Evolutionary conservation across 2,329 filamentous ascomycete genomes (phyloP), one percentile per base, ranked within the genome.

Genomic region (Fusarium tjaetaba): DNA sequence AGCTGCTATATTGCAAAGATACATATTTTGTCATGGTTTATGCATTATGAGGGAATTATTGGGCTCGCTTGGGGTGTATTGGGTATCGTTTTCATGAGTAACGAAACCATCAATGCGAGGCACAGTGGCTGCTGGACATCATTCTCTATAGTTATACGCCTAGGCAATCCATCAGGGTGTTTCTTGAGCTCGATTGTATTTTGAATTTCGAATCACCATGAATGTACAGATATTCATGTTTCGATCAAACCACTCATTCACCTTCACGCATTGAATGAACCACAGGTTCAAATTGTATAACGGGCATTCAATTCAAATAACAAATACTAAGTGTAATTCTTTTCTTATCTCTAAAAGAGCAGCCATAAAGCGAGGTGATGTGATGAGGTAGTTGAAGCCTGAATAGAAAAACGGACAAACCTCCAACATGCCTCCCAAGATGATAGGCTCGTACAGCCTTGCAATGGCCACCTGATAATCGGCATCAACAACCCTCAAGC

Each of bases 291-390:
- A 13, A n/a, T n/a, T 18, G 22, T 11, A 36, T 52, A 38, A 46
- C 26, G 48, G 53, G n/a, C 34, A 38, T 67, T 56, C 38, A 51
- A 59, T 51, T 62, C 39, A 56, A 61, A 22, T 53, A 51, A 65
- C 30, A 48, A 62, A 71, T 73, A 61, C 38, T 48, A 28, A 30
- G 30, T n/a, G 28, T 43, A 71, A 48, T 57, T 55, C 24, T 72
- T 67, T 67, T 56, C 22, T n/a, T 18, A 20, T 28, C 41, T 36
- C 28, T 42, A 28, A 43, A n/a, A 56, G 41, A 46, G 32, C 32
- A 39, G 30, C 41, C 52, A 39, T 46, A 39, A 60, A 46, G 24
- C 32, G 30, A 30, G 46, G 34, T 28, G 45, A 34, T 30, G 38
- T 65, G 38, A 26, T 20, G n/a, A 46, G 46, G 22, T 48, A 60